Base-by-base conservation (phyloP, 2,329 filamentous ascomycete species). In the Coccinonectria pachysandricola region DNA sequence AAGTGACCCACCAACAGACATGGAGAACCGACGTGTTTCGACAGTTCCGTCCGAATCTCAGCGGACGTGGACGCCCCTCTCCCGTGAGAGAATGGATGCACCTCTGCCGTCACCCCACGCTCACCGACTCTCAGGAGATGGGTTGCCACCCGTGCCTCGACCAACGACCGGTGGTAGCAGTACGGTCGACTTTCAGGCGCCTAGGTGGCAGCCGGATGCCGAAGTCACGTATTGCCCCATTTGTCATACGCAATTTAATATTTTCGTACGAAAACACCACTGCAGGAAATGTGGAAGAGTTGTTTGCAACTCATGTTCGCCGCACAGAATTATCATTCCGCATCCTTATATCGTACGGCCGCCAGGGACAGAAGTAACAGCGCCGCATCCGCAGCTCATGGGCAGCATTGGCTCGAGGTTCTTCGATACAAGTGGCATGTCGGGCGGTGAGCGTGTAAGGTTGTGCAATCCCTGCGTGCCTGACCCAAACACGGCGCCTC, bases 271-370 rank as follows among this genome's bases (percentile, higher is more conserved):
- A 36, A 92, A 92, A 50, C 88, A 96, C 57, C 88, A 96, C 51
- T 96, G 88, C 65, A 74, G 78, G 41, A 95, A 94, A 70, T 96
- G 88, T 50, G 88, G 88, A 23, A 68, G 86, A 35, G 87, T 96
- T 7, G 88, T 96, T 13, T 96, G 88, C 55, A 76, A 78, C 31
- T 67, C 75, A 12, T 96, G 88, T 59, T 95, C 88, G 3, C 88
- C 88, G 4, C 88, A 96, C 54, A 75, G 86, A 35, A 96, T 96
- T 49, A 93, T 83, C 4, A 95, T 96, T 37, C 88, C 88, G 1
- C 73, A 87, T 39, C 83, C 91, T 49, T 96, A 84, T 52, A 94
- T 96, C 39, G 86, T 95, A 14, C 79, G 79, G 24, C 81, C 83
- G 3, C 79, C 81, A 1, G 64, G 51, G 30, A 35, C 52, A 19